phyloP scores from a whole-genome alignment of 2,329 filamentous ascomycete species.

The Gliomastix tumulicola region DNA sequence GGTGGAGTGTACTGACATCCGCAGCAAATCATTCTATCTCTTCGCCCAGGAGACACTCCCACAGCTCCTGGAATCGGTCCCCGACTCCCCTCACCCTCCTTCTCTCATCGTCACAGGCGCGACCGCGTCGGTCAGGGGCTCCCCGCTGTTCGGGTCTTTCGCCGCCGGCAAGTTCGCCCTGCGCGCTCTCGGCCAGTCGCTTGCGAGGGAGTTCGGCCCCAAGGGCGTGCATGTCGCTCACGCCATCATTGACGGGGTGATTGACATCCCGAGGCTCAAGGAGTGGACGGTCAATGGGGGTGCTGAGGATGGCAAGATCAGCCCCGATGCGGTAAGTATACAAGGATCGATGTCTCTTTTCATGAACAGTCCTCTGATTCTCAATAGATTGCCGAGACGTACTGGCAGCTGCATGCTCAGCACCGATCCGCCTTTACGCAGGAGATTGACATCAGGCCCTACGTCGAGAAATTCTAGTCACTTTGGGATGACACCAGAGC shows the following conservation, averaged over 20 bases:
- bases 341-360: not conserved
- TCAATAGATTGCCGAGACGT: constrained; percentile 71
- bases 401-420: constrained; percentile 80
- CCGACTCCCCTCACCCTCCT: constrained; percentile 54
- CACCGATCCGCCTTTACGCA: constrained; percentile 73
- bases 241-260: constrained; percentile 76
- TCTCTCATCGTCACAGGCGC: constrained; percentile 82
- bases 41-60: constrained; percentile 71
- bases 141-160: constrained; percentile 62
- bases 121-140: constrained; percentile 71
- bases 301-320: constrained; percentile 57
- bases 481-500: no score
- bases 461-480: constrained; percentile 3
- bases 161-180: constrained; percentile 75
- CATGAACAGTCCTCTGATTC: not conserved
- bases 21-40: constrained; percentile 61
- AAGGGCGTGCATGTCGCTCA: constrained; percentile 79
- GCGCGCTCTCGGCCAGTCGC: constrained; percentile 64
- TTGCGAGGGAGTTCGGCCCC: constrained; percentile 79
- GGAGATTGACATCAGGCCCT: constrained; percentile 71
- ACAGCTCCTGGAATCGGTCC: constrained; percentile 56
- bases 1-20: not conserved
- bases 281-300: constrained; percentile 36
- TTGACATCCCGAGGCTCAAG: constrained; percentile 70
- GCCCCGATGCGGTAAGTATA: constrained; percentile 65